Evolutionary conservation across 2,329 filamentous ascomycete species (phyloP).

Genomic region (Aspergillus hiratsukae): DNA sequence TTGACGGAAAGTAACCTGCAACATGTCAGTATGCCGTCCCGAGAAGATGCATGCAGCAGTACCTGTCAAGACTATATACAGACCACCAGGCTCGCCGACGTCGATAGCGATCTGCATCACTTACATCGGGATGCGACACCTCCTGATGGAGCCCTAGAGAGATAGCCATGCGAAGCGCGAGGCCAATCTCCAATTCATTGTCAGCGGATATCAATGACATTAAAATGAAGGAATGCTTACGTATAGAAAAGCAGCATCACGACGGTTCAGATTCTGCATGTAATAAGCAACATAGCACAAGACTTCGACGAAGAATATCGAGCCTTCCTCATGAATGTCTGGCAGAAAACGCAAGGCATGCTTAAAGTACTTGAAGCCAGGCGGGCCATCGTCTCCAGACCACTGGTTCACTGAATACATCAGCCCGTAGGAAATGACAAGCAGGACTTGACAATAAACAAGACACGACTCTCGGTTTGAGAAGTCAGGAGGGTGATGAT

Average conservation of each 20-base stretch:
- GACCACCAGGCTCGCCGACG: constrained; percentile 55
- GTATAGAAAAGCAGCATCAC: constrained; percentile 54
- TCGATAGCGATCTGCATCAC: constrained; percentile 44
- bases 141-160: constrained; percentile 55
- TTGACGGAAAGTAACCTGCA: constrained; percentile 48
- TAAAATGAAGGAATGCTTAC: constrained; percentile 17
- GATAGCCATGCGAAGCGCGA: constrained; percentile 55
- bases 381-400: constrained; percentile 50
- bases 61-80: constrained; percentile 52
- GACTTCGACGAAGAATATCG: constrained; percentile 52
- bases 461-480: constrained; percentile 47
- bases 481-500: constrained; percentile 41
- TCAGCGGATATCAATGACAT: not conserved
- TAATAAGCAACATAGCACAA: constrained; percentile 54
- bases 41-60: not conserved
- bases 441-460: constrained; percentile 48
- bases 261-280: constrained; percentile 54
- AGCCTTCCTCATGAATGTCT: constrained; percentile 53
- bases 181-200: constrained; percentile 37
- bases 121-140: constrained; percentile 37
- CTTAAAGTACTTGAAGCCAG: constrained; percentile 54
- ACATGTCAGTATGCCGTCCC: not conserved
- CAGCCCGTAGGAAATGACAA: constrained; percentile 53
- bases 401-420: constrained; percentile 57
- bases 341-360: constrained; percentile 50